Evolutionary conservation across 306 rosid genomes (phyloP).

Genomic region (Vicia sativa): DNA sequence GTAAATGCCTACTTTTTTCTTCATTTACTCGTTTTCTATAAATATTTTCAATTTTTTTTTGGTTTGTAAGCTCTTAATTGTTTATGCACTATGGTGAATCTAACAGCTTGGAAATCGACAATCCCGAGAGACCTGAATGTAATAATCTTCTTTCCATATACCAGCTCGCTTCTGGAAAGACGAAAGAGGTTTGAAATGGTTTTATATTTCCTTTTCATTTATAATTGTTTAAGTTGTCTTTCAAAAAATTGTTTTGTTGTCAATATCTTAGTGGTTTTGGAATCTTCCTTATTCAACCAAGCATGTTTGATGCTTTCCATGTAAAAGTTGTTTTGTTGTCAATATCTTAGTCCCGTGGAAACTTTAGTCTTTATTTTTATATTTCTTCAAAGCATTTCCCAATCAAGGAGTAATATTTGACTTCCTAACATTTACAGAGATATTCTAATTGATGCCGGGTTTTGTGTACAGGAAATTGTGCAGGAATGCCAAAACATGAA

Average conservation of each 20-base stretch:
- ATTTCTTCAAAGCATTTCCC: constrained; percentile 7
- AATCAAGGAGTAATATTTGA: constrained; percentile 19
- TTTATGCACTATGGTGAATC: constrained; percentile 39
- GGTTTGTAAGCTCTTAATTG: constrained; percentile 30
- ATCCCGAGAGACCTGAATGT: constrained; percentile 96
- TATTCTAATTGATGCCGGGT: constrained; percentile 19
- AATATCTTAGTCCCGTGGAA: no score
- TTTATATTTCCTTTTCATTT: constrained; percentile 13
- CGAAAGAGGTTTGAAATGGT: constrained; percentile 72
- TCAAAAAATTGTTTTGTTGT: background rate
- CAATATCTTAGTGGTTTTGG: constrained; percentile 28
- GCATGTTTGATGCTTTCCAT: constrained; percentile 19
- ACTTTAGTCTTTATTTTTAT: background rate
- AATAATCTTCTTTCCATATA: constrained; percentile 90
- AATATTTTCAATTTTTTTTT: background rate
- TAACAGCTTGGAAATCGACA: constrained; percentile 82
- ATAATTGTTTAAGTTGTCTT: background rate
- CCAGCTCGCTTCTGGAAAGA: constrained; percentile 75
- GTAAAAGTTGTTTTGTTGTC: background rate
- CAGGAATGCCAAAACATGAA: constrained; percentile 80
- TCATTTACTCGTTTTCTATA: constrained; percentile 12
- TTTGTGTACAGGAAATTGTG: constrained; percentile 69
- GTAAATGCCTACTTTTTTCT: constrained; percentile 12
- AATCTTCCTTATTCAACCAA: constrained; percentile 24
- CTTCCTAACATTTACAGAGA: constrained; percentile 17